Percentiles rank a stretch among this genome's conserved stretches.
phyloP scores from a whole-genome alignment of 495 filamentous ascomycete species.

The Daldinia decipiens region DNA sequence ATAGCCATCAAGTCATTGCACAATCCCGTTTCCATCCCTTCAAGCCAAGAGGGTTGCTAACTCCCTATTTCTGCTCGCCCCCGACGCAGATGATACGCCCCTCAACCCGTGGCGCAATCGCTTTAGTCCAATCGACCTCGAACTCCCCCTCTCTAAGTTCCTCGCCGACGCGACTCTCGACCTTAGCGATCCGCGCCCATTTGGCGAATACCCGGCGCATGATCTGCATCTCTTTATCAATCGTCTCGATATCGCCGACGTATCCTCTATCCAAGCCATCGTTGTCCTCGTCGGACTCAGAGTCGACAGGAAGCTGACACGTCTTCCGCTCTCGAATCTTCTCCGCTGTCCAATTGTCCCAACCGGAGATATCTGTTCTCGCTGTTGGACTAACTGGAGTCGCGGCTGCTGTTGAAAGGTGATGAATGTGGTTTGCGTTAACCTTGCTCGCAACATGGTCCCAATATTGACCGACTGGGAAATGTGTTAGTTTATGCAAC shows the following conservation, averaged over 20 bases:
- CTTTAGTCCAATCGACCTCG: constrained; percentile 78
- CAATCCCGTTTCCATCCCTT: background rate
- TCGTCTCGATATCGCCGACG: constrained; percentile 37
- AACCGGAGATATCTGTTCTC: constrained; percentile 47
- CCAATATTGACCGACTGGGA: constrained; percentile 68
- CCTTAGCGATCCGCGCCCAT: constrained; percentile 77
- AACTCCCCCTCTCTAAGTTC: constrained; percentile 65
- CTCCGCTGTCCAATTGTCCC: constrained; percentile 56
- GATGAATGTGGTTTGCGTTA: constrained; percentile 52
- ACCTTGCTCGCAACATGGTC: constrained; percentile 65
- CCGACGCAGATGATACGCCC: constrained; percentile 68
- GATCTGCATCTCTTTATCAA: constrained; percentile 56
- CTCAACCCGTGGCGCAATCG: constrained; percentile 79
- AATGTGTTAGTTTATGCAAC: constrained; percentile 15
- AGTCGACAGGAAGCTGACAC: constrained; percentile 45
- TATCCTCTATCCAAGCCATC: constrained; percentile 41
- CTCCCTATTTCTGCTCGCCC: constrained; percentile 29
- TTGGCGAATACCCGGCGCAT: constrained; percentile 71
- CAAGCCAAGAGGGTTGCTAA: background rate
- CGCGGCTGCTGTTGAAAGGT: constrained; percentile 47
- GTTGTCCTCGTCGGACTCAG: constrained; percentile 49
- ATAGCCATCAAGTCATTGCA: constrained; percentile 3
- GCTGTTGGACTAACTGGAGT: constrained; percentile 45
- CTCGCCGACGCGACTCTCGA: constrained; percentile 60
- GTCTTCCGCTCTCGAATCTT: constrained; percentile 54